These are phyloP conservation scores for Trypanosoma melophagium DNA, from an alignment of 208 protist species.

Conservation along the genomic window DNA sequence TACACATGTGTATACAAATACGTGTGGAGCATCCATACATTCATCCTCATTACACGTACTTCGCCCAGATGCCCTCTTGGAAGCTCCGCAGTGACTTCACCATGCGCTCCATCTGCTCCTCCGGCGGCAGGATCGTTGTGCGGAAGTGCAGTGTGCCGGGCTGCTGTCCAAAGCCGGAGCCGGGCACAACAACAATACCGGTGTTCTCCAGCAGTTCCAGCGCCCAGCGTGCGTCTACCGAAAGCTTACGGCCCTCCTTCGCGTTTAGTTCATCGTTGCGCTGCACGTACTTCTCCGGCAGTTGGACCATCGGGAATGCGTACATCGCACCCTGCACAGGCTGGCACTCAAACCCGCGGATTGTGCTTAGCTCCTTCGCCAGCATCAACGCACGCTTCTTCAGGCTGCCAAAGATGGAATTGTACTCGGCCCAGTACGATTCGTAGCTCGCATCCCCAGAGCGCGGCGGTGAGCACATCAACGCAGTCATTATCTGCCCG, in stretches of 20 bases:
- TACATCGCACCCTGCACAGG: slow-evolving; percentile 97
- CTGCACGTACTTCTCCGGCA: slow-evolving; percentile 82
- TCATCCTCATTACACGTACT: slow-evolving; percentile 56
- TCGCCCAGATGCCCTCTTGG: slow-evolving; percentile 62
- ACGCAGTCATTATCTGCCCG: slow-evolving; percentile 93
- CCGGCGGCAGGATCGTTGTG: slow-evolving; percentile 98
- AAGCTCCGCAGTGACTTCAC: slow-evolving; percentile 60
- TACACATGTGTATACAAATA: neutral
- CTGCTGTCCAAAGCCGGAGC: slow-evolving; percentile 95
- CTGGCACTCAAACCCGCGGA: slow-evolving; percentile 94
- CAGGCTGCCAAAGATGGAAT: slow-evolving; percentile 72
- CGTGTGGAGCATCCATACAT: neutral
- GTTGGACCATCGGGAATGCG: slow-evolving; percentile 94
- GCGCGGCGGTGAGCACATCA: slow-evolving; percentile 96
- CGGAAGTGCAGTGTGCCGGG: slow-evolving; percentile 98
- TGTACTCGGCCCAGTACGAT: slow-evolving; percentile 81
- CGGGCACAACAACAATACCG: slow-evolving; percentile 95
- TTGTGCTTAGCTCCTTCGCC: slow-evolving; percentile 85
- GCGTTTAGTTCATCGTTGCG: slow-evolving; percentile 57
- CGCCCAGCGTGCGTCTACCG: slow-evolving; percentile 95
- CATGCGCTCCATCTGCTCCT: slow-evolving; percentile 94
- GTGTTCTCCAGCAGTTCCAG: slow-evolving; percentile 95
- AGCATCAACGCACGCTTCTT: slow-evolving; percentile 66
- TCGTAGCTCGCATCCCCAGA: slow-evolving; percentile 90
- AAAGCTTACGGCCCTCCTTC: slow-evolving; percentile 64